Conservation (phyloP, 208 protist species). For the Vickermania spadyakhi region DNA sequence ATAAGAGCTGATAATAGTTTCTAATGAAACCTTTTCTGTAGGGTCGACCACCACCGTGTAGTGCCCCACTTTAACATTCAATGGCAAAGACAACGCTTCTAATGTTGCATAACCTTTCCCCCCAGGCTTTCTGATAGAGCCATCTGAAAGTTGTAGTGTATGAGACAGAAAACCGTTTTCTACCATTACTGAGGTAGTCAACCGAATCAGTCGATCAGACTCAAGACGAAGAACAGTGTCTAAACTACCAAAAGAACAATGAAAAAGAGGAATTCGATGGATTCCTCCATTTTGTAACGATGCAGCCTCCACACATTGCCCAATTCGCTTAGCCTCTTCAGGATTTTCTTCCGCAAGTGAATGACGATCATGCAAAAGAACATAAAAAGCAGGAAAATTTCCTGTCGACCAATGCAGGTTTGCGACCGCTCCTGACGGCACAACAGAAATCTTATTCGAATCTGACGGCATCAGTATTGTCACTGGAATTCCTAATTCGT, state of each 20-base stretch:
- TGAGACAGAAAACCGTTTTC: conserved; percentile 19
- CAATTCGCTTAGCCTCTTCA: not conserved
- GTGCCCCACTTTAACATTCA: conserved; percentile 6
- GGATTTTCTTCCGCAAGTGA: not conserved
- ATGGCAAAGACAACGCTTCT: conserved; percentile 4
- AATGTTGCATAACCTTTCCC: conserved; percentile 16
- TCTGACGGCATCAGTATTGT: not conserved
- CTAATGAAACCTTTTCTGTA: not conserved
- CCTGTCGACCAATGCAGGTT: not conserved
- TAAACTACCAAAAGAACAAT: conserved; percentile 14
- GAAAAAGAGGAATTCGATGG: conserved; percentile 20
- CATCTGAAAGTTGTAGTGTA: conserved; percentile 11
- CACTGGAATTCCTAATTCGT: not conserved
- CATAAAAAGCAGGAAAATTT: not conserved
- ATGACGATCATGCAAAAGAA: not conserved
- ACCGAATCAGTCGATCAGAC: conserved; percentile 14
- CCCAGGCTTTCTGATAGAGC: conserved; percentile 7
- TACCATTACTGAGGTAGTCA: conserved; percentile 29
- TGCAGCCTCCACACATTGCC: conserved; percentile 22
- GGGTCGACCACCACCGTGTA: not conserved
- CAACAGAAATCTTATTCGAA: not conserved
- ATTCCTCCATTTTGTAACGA: conserved; percentile 17
- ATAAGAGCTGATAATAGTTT: not conserved
- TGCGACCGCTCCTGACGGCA: not conserved
- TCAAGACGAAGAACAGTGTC: conserved; percentile 32